Evolutionary conservation across 2,329 filamentous ascomycete genomes (phyloP), one percentile per base, ranked within the genome.

Genomic region (Clarireedia sp.): DNA sequence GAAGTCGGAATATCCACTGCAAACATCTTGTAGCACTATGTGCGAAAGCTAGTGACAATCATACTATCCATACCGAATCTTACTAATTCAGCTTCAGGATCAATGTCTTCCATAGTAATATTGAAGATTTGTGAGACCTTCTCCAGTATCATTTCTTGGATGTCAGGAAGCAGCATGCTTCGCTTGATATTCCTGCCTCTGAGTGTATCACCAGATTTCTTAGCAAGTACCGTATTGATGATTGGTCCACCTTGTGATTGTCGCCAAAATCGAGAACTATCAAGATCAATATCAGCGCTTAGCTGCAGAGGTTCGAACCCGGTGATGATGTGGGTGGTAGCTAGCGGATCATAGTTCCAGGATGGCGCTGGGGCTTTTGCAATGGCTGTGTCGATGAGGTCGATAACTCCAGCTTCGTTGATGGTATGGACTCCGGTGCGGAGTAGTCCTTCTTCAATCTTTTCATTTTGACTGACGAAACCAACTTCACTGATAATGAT

Each of bases 61-160:
- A 65, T 60, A 49, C 57, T 60, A 44, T 65, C 63, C 17, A 65
- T 43, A 16, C 63, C 63, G 51, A 78, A 78, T 3, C 70, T 71
- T 72, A 55, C 78, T 72, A 69, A 66, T 46, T 64, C 74, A 45
- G 61, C 70, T 2, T 68, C 71, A 49, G 71, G 66, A 57, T 77
- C 75, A 52, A 78, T 68, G 49, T 76, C 74, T 29, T 76, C 73
- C 2, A 68, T 53, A 46, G 72, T 71, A 60, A 77, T 70, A 67
- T 75, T 73, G 57, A 79, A 71, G 8, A 76, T 71, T 1, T 70
- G 68, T 0, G 75, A 71, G 3, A 77, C 67, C 66, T 77, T 78
- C 54, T 71, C 66, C 1, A 76, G 66, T 33, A 57, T 55, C 41
- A 63, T 58, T 7, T 2, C 76, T 75, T 51, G 75, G 77, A 7